Evolutionary conservation across 2,329 filamentous ascomycete species (phyloP).

Genomic region (Diaporthe citrichinensis): DNA sequence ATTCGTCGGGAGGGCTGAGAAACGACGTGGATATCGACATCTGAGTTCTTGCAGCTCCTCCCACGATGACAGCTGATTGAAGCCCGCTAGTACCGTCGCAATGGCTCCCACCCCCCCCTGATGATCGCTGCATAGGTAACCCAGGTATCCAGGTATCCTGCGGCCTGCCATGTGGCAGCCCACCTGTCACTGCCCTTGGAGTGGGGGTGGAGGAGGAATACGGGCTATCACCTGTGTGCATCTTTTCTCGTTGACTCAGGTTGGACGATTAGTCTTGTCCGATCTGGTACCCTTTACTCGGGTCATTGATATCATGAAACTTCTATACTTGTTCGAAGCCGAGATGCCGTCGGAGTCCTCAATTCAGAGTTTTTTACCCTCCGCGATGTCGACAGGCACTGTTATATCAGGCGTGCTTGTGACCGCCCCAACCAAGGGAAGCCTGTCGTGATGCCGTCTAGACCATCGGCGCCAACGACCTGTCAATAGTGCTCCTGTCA

Average conservation of each 20-base stretch:
- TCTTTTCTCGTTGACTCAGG: constrained; percentile 25
- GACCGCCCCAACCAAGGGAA: constrained; percentile 17
- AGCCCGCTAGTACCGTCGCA: constrained; percentile 33
- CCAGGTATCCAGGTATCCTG: constrained; percentile 13
- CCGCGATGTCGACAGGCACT: constrained; percentile 37
- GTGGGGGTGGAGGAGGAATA: constrained; percentile 31
- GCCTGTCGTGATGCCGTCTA: constrained; percentile 33
- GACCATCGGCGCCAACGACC: constrained; percentile 41
- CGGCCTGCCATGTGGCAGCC: constrained; percentile 35
- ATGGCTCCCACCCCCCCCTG: constrained; percentile 34
- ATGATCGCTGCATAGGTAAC: constrained; percentile 33
- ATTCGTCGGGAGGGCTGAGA: constrained; percentile 29
- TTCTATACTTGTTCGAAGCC: constrained; percentile 25
- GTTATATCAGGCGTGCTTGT: constrained; percentile 36
- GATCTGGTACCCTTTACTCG: constrained; percentile 8
- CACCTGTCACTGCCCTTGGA: constrained; percentile 34
- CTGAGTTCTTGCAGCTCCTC: constrained; percentile 22
- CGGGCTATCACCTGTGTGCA: constrained; percentile 22
- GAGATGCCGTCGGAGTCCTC: constrained; percentile 40
- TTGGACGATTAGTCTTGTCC: constrained; percentile 29
- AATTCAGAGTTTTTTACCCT: constrained; percentile 29
- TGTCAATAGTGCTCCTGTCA: constrained; percentile 39
- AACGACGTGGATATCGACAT: constrained; percentile 28
- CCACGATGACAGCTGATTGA: constrained; percentile 35
- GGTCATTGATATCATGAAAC: constrained; percentile 20